Conservation (phyloP, 2,329 filamentous ascomycete species). For the Zasmidium cellare region DNA sequence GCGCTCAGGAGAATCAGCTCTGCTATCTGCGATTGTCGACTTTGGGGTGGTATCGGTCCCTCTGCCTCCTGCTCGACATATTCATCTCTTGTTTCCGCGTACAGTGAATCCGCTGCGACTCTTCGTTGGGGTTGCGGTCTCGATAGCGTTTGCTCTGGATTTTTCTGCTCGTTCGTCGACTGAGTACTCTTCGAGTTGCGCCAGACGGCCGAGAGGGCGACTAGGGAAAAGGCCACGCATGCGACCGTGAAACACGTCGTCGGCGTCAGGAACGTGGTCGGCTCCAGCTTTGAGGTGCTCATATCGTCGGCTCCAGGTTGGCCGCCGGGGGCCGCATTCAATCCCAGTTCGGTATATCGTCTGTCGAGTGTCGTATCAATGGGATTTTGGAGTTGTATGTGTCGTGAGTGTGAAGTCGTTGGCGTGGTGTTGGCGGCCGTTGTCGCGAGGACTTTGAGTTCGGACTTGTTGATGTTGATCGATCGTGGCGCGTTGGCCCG, state of each 20-base stretch:
- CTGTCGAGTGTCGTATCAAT: too few relatives aligned
- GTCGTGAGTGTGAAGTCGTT: neutral
- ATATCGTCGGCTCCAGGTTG: neutral
- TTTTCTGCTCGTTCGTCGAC: neutral
- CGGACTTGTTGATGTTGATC: neutral
- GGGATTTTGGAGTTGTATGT: neutral
- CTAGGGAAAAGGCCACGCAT: conserved; percentile 27
- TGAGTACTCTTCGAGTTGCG: conserved; percentile 9
- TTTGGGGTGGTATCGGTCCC: neutral
- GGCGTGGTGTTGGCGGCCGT: neutral
- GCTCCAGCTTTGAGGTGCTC: conserved; percentile 7
- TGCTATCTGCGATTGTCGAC: conserved; percentile 3
- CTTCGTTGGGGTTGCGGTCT: conserved; percentile 15
- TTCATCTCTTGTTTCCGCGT: conserved; percentile 9
- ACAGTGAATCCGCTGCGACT: conserved; percentile 20
- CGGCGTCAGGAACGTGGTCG: conserved; percentile 20
- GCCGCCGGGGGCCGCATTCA: neutral
- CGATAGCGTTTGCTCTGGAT: neutral
- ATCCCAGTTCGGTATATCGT: too few relatives aligned
- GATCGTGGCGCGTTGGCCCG: neutral
- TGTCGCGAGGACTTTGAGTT: neutral
- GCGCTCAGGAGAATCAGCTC: conserved; percentile 16
- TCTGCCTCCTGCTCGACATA: neutral
- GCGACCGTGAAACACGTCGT: conserved; percentile 28
- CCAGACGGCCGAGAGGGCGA: conserved; percentile 26